Evolutionary conservation across 2,329 filamentous ascomycete genomes (phyloP), one percentile per base, ranked within the genome.

Genomic region (Paraphaeosphaeria sporulosa): DNA sequence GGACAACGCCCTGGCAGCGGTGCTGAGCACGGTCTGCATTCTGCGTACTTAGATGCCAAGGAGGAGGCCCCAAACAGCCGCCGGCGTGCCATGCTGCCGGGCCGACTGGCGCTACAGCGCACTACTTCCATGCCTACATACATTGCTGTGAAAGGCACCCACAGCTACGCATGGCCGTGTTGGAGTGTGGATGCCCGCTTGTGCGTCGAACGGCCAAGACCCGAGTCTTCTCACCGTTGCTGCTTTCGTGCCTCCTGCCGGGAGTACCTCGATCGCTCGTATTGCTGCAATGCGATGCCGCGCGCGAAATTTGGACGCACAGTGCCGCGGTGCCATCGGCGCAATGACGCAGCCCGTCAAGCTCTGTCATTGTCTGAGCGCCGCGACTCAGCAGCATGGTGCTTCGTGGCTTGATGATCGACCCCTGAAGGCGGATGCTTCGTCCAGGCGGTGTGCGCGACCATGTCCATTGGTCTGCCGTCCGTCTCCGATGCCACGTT

Each of bases 361-460:
- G 13, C 34, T 30, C 34, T 4, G 25, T 27, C 25, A 27, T 27
- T 27, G 25, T 27, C 25, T n/a, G 51, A 54, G 51, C 25, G 51
- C 7, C 51, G 51, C 51, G 51, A 44, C 15, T 54, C 51, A 54
- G 38, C 51, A 54, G 60, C 61, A 40, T n/a, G 57, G 63, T 66
- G 40, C 57, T 44, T 56, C 60, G 63, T 62, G 61, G 62, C 67
- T 34, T 38, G 65, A 67, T 52, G 59, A 44, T 34, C 43, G 58
- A 46, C 59, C 58, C 66, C 67, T 62, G 68, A 64, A 61, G 54
- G 55, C 61, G 47, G 50, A 60, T 48, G 40, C 59, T 58, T 64
- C 58, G 50, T 64, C 58, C 64, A 68, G 67, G 73, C 73, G 72
- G 73, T 76, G 73, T 69, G 64, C 54, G 30, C 62, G 38, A 60